phyloP scores from a whole-genome alignment of 2,329 filamentous ascomycete genomes.

The Incumbomyces delicatus region DNA sequence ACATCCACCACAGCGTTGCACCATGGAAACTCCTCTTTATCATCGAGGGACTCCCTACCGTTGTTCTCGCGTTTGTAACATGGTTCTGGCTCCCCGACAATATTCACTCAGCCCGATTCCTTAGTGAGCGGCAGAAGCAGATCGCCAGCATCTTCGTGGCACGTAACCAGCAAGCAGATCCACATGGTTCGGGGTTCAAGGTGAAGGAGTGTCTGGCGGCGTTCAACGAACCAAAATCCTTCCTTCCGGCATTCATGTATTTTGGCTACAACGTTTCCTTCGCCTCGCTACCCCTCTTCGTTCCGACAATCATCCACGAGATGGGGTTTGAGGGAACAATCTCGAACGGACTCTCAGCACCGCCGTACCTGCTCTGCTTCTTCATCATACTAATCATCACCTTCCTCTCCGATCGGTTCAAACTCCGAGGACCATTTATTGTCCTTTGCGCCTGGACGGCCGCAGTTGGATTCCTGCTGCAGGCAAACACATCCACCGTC shows the following conservation, averaged over 20 bases:
- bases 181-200: constrained; percentile 26
- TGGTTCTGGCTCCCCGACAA: constrained; percentile 42
- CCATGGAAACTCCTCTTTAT: constrained; percentile 58
- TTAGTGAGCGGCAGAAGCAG: constrained; percentile 32
- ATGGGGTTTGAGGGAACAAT: constrained; percentile 60
- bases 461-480: constrained; percentile 54
- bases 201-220: constrained; percentile 39
- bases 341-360: constrained; percentile 62
- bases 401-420: constrained; percentile 54
- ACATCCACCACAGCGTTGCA: constrained; percentile 45
- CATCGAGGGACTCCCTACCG: constrained; percentile 54
- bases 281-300: constrained; percentile 54
- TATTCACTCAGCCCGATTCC: constrained; percentile 33
- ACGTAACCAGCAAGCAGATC: constrained; percentile 19
- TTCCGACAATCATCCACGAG: constrained; percentile 51
- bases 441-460: constrained; percentile 47
- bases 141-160: constrained; percentile 16
- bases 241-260: constrained; percentile 45
- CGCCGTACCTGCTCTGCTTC: constrained; percentile 60
- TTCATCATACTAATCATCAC: constrained; percentile 51
- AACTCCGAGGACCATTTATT: constrained; percentile 55
- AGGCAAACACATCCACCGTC: constrained; percentile 46
- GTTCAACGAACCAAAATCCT: constrained; percentile 37
- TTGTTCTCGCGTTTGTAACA: constrained; percentile 44
- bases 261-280: constrained; percentile 57